Percentiles rank a stretch among this genome's conserved stretches.
Evolutionary conservation across 139 green algal genomes (phyloP).

Genomic region (Gonium pectorale): DNA sequence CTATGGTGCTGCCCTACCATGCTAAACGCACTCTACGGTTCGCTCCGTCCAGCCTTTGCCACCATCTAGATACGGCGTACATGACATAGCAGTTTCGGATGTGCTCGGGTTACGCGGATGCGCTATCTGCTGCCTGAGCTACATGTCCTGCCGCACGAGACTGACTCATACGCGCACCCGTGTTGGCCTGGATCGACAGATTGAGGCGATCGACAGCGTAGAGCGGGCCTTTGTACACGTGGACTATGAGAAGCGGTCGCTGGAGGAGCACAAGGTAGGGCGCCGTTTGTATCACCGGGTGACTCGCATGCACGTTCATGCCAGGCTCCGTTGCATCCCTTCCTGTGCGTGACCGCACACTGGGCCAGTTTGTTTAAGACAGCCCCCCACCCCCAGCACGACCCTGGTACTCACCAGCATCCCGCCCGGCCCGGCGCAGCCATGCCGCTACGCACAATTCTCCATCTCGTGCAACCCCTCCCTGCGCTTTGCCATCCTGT

Average conservation of each 20-base stretch:
- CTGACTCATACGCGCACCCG: no score
- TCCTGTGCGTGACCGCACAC: not conserved
- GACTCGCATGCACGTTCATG: not conserved
- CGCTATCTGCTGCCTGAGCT: no score
- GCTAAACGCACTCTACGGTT: no score
- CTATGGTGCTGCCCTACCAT: no score
- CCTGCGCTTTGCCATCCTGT: not conserved
- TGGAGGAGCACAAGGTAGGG: conserved; percentile 36
- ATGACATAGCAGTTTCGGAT: no score
- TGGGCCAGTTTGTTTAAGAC: not conserved
- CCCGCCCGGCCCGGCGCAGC: not conserved
- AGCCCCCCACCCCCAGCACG: not conserved
- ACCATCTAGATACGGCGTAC: no score
- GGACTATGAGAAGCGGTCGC: conserved; percentile 68
- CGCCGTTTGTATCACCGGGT: not conserved
- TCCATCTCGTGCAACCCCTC: not conserved
- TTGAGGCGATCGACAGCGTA: conserved; percentile 52
- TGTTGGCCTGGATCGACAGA: no score
- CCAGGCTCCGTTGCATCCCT: not conserved
- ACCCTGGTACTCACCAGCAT: not conserved
- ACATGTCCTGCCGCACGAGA: no score
- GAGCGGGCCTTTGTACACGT: conserved; percentile 86
- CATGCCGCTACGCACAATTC: not conserved
- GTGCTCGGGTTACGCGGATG: no score
- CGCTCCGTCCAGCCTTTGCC: no score